Percentiles rank a stretch among this genome's conserved stretches.
phyloP scores from a whole-genome alignment of 306 rosid species.

The Pueraria montana region DNA sequence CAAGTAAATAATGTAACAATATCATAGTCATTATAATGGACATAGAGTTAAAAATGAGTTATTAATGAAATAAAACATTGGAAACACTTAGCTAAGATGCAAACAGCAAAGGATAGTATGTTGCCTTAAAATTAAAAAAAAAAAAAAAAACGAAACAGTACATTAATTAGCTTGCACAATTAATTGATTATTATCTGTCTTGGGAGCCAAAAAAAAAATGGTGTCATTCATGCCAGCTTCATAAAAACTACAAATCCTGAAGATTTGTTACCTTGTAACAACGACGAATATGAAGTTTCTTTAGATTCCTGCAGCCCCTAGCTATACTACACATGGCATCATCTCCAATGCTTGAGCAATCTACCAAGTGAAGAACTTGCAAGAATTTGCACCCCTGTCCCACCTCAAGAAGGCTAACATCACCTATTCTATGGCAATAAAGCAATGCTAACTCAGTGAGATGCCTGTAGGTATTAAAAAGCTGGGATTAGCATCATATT shows the following conservation, averaged over 20 bases:
- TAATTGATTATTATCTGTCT: neutral
- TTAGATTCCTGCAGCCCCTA: slow-evolving; percentile 74
- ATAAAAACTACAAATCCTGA: slow-evolving; percentile 12
- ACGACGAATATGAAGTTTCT: slow-evolving; percentile 85
- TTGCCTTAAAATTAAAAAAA: neutral
- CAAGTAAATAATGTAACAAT: slow-evolving; percentile 8
- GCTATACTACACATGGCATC: slow-evolving; percentile 81
- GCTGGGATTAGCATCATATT: slow-evolving; percentile 30
- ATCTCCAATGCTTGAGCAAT: slow-evolving; percentile 85
- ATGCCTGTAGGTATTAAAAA: slow-evolving; percentile 55
- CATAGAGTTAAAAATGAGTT: slow-evolving; percentile 11
- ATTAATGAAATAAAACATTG: neutral
- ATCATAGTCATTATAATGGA: slow-evolving; percentile 11
- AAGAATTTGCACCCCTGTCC: slow-evolving; percentile 80
- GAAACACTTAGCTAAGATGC: neutral
- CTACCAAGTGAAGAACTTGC: slow-evolving; percentile 83
- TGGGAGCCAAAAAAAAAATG: neutral
- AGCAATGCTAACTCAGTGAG: slow-evolving; percentile 77
- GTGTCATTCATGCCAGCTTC: slow-evolving; percentile 8
- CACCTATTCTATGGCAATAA: slow-evolving; percentile 82
- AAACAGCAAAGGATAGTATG: neutral
- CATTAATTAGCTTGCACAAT: neutral
- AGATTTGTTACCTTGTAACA: slow-evolving; percentile 76
- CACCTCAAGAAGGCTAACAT: slow-evolving; percentile 70
- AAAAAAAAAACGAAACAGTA: neutral